Evolutionary conservation across 768 basidiomycete species (phyloP), one percentile per base, ranked within the genome.

Genomic region (Tubosaeta sp.): DNA sequence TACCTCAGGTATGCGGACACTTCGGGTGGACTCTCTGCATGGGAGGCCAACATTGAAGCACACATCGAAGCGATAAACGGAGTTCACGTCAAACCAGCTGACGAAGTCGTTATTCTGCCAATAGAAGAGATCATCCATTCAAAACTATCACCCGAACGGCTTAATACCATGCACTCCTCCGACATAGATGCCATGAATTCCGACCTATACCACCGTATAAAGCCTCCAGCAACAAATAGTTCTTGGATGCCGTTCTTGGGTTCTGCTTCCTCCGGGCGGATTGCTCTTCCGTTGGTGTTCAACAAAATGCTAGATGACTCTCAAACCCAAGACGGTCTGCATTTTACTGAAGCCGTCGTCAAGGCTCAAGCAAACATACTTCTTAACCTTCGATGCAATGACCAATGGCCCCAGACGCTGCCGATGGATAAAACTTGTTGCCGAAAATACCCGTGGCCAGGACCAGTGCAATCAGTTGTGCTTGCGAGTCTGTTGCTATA

Each of bases 101-200:
- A 94, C 63, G 68, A 81, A 38, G 73, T 93, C 36, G 77, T 94
- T 21, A 73, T 94, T 42, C 73, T 94, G 18, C 93, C 93, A 5
- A 80, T 94, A 19, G 82, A 87, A 59, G 78, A 84, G 39, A 74
- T 90, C 12, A 72, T 87, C n/a, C 57, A 77, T 32, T 76, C 79
- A 12, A 87, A 86, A 62, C 70, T 96, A 24, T 78, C 82, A 0
- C 65, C 71, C 3, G 81, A 83, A 25, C 79, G 90, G 48, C 79
- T 81, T 6, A 61, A 72, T 24, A 85, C 83, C 10, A 87, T 96
- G 75, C 80, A 80, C 49, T 74, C 81, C 22, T 78, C 85, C 13
- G 90, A 94, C 60, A 85, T 94, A 49, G 86, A 91, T 59, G 88
- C 87, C 35, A 94, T 96, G 91, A 95, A 96, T 67, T 84, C 87